These are phyloP conservation scores for Hymenoscyphus repandus DNA, from an alignment of 2,329 filamentous ascomycete genomes.

Conservation along the genomic window DNA sequence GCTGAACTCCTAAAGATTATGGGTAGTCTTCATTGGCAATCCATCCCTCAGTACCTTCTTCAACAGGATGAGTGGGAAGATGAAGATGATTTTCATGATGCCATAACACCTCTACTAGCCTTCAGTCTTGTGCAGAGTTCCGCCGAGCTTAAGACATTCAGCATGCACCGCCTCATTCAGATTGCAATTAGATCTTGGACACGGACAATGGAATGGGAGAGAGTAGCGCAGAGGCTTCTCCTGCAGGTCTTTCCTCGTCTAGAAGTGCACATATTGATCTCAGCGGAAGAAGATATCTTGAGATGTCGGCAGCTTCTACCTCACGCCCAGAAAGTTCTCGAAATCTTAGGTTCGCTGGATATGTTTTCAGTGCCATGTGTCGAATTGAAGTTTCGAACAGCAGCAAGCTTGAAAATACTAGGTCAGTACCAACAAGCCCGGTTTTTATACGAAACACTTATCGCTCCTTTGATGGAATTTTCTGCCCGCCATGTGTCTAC, in stretches of 20 bases:
- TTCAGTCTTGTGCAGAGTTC: constrained; percentile 33
- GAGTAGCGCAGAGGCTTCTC: not conserved
- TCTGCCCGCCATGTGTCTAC: not conserved
- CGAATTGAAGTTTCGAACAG: not conserved
- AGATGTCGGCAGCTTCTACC: not conserved
- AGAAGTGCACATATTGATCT: not conserved
- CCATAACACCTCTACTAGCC: constrained; percentile 31
- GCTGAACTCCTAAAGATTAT: constrained; percentile 12
- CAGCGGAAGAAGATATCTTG: not conserved
- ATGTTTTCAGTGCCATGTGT: not conserved
- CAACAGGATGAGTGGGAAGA: constrained; percentile 1
- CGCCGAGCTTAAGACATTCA: constrained; percentile 6
- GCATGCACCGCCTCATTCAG: constrained; percentile 14
- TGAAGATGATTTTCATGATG: constrained; percentile 26
- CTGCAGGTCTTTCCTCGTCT: not conserved
- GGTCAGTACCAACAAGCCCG: not conserved
- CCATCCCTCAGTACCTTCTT: constrained; percentile 9
- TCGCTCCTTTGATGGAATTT: not conserved
- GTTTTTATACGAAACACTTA: not conserved
- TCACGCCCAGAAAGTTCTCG: not conserved
- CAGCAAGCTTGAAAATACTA: not conserved
- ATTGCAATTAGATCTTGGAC: constrained; percentile 15
- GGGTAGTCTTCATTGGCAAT: constrained; percentile 9
- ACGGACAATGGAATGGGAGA: not conserved
- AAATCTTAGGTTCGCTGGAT: not conserved